Conservation (phyloP, 2,329 filamentous ascomycete genomes). For the Paecilomyces dactylethromorphus region DNA sequence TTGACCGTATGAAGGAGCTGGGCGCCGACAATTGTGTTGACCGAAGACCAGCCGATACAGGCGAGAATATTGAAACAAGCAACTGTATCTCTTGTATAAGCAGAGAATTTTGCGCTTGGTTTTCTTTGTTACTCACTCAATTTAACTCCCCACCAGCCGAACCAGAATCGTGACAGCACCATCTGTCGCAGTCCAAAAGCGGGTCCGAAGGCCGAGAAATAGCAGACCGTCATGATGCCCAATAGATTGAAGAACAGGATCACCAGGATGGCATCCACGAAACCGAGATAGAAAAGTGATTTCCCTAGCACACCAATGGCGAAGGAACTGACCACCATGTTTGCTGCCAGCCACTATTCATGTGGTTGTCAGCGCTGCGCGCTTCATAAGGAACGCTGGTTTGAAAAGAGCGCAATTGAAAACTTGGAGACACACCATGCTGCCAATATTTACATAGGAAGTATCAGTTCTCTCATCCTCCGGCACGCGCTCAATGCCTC, state of each 20-base stretch:
- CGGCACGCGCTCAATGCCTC: slow-evolving; percentile 70
- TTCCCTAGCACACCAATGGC: slow-evolving; percentile 66
- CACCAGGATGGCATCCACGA: slow-evolving; percentile 64
- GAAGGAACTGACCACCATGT: slow-evolving; percentile 71
- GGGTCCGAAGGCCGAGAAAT: slow-evolving; percentile 72
- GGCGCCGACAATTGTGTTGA: slow-evolving; percentile 74
- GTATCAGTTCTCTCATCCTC: slow-evolving; percentile 61
- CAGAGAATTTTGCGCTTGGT: neutral
- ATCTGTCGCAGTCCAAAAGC: slow-evolving; percentile 70
- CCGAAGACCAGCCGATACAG: slow-evolving; percentile 67
- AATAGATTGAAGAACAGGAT: slow-evolving; percentile 71
- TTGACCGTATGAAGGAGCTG: slow-evolving; percentile 73
- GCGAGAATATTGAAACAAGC: slow-evolving; percentile 65
- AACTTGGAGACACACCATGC: slow-evolving; percentile 52
- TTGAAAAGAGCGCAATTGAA: slow-evolving; percentile 6
- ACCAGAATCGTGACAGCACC: slow-evolving; percentile 72
- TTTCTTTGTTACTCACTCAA: slow-evolving; percentile 45
- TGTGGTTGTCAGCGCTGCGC: slow-evolving; percentile 16
- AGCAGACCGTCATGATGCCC: slow-evolving; percentile 65
- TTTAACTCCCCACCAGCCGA: slow-evolving; percentile 65
- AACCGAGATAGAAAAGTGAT: slow-evolving; percentile 64
- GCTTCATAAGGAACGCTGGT: slow-evolving; percentile 4
- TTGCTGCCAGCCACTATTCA: slow-evolving; percentile 65
- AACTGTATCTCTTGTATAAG: slow-evolving; percentile 35
- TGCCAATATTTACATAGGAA: slow-evolving; percentile 61